phyloP scores from a whole-genome alignment of 805 yeast species.

The Saturnispora diversa region DNA sequence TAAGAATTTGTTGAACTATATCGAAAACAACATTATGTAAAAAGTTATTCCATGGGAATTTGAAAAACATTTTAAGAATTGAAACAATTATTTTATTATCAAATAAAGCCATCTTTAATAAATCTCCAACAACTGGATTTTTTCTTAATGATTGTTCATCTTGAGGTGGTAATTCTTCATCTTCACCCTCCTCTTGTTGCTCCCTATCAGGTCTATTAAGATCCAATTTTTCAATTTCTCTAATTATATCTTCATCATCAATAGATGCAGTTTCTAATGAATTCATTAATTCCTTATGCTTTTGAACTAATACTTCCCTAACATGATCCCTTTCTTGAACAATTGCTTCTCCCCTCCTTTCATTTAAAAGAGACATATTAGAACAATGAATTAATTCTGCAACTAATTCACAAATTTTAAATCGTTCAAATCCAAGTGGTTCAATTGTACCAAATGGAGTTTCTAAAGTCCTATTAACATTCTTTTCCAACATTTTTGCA shows the following conservation, averaged over 20 bases:
- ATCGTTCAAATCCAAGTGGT: conserved; percentile 84
- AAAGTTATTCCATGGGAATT: conserved; percentile 94
- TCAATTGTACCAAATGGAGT: conserved; percentile 63
- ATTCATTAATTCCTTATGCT: conserved; percentile 23
- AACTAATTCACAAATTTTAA: conserved; percentile 82
- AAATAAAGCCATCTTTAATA: conserved; percentile 69
- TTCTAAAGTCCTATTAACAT: conserved; percentile 33
- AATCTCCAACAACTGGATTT: conserved; percentile 78
- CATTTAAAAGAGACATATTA: conserved; percentile 89
- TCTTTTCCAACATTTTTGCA: conserved; percentile 46
- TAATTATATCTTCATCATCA: conserved; percentile 29
- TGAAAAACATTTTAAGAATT: conserved; percentile 67
- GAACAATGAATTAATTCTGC: conserved; percentile 96
- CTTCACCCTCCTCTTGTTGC: conserved; percentile 13
- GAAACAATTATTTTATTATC: conserved; percentile 64
- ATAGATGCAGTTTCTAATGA: conserved; percentile 23
- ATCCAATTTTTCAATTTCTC: conserved; percentile 28
- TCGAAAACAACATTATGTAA: conserved; percentile 96
- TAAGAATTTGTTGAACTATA: conserved; percentile 85
- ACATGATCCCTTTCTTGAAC: conserved; percentile 61
- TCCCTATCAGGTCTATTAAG: conserved; percentile 23
- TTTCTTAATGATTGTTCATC: conserved; percentile 34
- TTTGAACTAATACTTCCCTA: conserved; percentile 39
- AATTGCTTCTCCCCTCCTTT: conserved; percentile 59
- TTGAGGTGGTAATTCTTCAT: conserved; percentile 16